phyloP scores from a whole-genome alignment of 2,329 filamentous ascomycete species.

The Aspergillus eucalypticola region DNA sequence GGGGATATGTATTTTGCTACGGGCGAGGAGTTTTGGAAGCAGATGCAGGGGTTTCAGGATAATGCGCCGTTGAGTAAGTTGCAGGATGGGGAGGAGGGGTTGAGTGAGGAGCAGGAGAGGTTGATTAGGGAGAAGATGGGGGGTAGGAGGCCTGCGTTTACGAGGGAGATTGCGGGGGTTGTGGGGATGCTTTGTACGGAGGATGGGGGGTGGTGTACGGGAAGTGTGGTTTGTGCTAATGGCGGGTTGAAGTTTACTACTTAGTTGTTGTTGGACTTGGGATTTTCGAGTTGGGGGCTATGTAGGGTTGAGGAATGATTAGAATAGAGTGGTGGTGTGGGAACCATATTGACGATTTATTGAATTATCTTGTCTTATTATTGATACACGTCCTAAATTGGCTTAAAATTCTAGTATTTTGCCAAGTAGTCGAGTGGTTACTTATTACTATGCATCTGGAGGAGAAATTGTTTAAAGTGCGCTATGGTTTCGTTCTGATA shows the following conservation, averaged over 20 bases:
- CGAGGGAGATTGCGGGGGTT: conserved; percentile 71
- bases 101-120: conserved; percentile 62
- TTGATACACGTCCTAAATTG: too few relatives aligned
- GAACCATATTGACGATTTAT: too few relatives aligned
- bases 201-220: conserved; percentile 76
- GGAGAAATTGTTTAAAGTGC: too few relatives aligned
- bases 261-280: neutral
- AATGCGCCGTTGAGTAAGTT: conserved; percentile 65
- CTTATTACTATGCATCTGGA: too few relatives aligned
- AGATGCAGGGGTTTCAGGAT: conserved; percentile 62
- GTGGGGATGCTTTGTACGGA: conserved; percentile 73
- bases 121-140: conserved; percentile 60
- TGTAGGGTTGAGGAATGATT: too few relatives aligned
- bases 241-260: conserved; percentile 62
- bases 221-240: conserved; percentile 77
- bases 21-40: conserved; percentile 58
- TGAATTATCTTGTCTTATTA: too few relatives aligned
- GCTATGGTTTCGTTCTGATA: too few relatives aligned
- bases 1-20: conserved; percentile 66
- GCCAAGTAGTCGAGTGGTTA: too few relatives aligned
- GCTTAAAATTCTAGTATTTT: too few relatives aligned
- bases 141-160: conserved; percentile 64
- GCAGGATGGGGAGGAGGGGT: conserved; percentile 57
- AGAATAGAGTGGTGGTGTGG: too few relatives aligned
- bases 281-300: too few relatives aligned